phyloP scores from a whole-genome alignment of 2,329 filamentous ascomycete species.

The Dothideomycetes sp. region DNA sequence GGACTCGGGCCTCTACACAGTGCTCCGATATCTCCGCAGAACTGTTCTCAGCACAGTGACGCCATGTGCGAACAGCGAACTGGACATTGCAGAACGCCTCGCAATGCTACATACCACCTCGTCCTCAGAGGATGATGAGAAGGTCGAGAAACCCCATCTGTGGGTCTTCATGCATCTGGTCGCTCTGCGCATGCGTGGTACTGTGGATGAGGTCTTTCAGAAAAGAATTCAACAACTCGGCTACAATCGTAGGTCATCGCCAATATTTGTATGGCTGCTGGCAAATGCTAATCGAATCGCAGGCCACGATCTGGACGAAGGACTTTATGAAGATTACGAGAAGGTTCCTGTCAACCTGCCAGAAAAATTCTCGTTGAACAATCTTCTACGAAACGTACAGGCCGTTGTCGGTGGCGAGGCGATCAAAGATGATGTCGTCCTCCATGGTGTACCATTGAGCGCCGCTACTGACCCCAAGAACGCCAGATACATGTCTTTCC shows the following conservation, averaged over 20 bases:
- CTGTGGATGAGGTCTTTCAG: neutral
- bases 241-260: conserved; percentile 4
- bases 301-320: conserved; percentile 1
- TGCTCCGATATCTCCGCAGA: neutral
- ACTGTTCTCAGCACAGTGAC: neutral
- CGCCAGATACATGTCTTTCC: too few species aligned
- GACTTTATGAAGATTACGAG: neutral
- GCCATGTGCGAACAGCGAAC: neutral
- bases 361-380: neutral
- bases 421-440: neutral
- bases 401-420: conserved; percentile 1
- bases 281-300: neutral
- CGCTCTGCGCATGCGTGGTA: neutral
- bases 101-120: neutral
- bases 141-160: neutral
- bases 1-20: neutral
- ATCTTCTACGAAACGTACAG: conserved; percentile 2
- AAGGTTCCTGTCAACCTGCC: conserved; percentile 1
- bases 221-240: neutral
- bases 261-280: neutral
- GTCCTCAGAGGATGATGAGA: neutral
- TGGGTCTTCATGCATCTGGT: conserved; percentile 1
- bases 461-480: too few species aligned
- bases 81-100: neutral
- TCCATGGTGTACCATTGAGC: too few species aligned